Conservation (phyloP, 2,329 filamentous ascomycete species). For the Penicillium verrucosum region DNA sequence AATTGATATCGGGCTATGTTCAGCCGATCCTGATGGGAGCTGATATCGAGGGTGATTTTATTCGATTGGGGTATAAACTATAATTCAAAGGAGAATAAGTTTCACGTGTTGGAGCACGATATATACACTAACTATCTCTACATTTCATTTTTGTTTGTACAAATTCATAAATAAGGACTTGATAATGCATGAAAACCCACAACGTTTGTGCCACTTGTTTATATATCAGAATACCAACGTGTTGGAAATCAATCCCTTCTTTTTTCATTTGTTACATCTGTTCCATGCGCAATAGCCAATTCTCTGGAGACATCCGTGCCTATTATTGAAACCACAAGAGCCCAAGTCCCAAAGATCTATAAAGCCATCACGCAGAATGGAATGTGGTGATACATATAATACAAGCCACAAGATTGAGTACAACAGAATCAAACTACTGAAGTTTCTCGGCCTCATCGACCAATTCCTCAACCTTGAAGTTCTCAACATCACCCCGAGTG, state of each 20-base stretch:
- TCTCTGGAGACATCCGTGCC: not conserved
- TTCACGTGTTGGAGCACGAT: no score
- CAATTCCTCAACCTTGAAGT: constrained; percentile 79
- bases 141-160: not conserved
- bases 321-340: not conserved
- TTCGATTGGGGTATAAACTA: no score
- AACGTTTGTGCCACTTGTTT: not conserved
- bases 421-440: constrained; percentile 28
- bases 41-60: not conserved
- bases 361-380: not conserved
- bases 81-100: not conserved
- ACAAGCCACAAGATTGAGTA: not conserved
- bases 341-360: not conserved
- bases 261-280: not conserved
- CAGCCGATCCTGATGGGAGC: not conserved
- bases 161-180: not conserved
- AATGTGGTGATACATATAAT: constrained; percentile 1
- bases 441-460: constrained; percentile 79
- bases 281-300: not conserved
- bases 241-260: not conserved
- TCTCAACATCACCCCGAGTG: constrained; percentile 65
- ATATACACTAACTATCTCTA: not conserved
- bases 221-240: not conserved
- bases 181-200: not conserved
- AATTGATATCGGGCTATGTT: not conserved